phyloP scores from a whole-genome alignment of 2,329 filamentous ascomycete genomes.

The Neobulgaria alba region DNA sequence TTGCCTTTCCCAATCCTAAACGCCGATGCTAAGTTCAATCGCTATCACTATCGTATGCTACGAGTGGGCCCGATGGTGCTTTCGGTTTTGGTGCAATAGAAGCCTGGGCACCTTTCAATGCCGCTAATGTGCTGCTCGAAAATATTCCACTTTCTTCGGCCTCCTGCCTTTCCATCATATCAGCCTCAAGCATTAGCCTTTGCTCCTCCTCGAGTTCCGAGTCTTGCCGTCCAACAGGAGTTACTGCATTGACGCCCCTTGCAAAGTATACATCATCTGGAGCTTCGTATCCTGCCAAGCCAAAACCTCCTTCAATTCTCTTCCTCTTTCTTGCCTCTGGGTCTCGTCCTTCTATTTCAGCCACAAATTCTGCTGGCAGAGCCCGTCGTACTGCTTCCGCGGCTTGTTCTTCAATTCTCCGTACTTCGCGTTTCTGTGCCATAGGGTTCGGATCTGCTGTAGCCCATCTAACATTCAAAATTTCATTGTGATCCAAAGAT shows the following conservation, averaged over 20 bases:
- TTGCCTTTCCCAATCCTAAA: slow-evolving; percentile 7
- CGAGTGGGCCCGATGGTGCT: slow-evolving; percentile 60
- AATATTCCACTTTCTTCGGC: slow-evolving; percentile 56
- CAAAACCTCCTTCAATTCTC: slow-evolving; percentile 83
- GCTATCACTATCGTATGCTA: slow-evolving; percentile 84
- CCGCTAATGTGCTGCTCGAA: slow-evolving; percentile 72
- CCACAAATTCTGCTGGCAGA: slow-evolving; percentile 81
- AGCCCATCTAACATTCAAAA: slow-evolving; percentile 94
- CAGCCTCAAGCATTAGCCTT: slow-evolving; percentile 44
- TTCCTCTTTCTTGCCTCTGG: slow-evolving; percentile 79
- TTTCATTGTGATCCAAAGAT: slow-evolving; percentile 80
- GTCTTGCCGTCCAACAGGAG: slow-evolving; percentile 48
- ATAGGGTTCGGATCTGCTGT: slow-evolving; percentile 94
- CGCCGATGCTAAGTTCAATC: slow-evolving; percentile 37
- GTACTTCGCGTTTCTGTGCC: slow-evolving; percentile 84
- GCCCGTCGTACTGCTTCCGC: slow-evolving; percentile 87
- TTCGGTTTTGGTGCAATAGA: slow-evolving; percentile 41
- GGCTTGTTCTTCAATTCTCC: slow-evolving; percentile 87
- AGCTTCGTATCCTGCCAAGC: slow-evolving; percentile 68
- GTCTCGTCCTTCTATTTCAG: slow-evolving; percentile 87
- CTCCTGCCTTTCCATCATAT: slow-evolving; percentile 31
- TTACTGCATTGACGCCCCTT: slow-evolving; percentile 60
- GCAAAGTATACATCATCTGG: slow-evolving; percentile 93
- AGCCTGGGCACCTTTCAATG: slow-evolving; percentile 54
- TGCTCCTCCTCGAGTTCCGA: slow-evolving; percentile 57